Evolutionary conservation across 2,329 filamentous ascomycete species (phyloP).

Genomic region (Exophiala bonariae): DNA sequence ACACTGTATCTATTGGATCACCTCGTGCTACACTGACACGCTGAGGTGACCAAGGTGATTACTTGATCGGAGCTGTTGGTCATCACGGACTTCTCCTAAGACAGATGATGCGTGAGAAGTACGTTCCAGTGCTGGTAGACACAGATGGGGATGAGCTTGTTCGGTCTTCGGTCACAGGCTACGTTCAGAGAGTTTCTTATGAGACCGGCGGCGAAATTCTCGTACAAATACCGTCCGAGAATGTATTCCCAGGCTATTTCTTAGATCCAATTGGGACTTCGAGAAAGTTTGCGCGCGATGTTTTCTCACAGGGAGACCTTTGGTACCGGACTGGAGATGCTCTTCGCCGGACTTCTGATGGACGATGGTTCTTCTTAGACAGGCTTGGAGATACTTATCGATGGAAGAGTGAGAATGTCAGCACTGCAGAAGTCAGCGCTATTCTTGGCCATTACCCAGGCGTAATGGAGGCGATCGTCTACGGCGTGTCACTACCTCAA

Average conservation of each 20-base stretch:
- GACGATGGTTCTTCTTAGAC: conserved; percentile 75
- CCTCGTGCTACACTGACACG: too few species aligned
- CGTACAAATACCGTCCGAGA: background rate
- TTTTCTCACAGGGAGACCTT: conserved; percentile 71
- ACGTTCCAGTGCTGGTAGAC: background rate
- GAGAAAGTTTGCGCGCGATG: conserved; percentile 71
- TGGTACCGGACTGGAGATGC: conserved; percentile 86
- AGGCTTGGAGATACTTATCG: conserved; percentile 54
- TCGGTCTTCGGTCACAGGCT: background rate
- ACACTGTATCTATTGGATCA: too few species aligned
- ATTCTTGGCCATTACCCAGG: conserved; percentile 64
- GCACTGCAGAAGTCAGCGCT: conserved; percentile 74
- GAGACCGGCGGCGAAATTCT: background rate
- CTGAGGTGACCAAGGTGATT: too few species aligned
- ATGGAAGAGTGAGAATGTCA: conserved; percentile 75
- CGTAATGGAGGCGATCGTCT: conserved; percentile 78
- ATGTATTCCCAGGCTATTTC: conserved; percentile 75
- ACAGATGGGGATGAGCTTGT: background rate
- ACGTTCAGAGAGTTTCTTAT: background rate
- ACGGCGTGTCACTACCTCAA: conserved; percentile 73
- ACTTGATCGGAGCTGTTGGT: background rate
- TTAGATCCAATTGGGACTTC: conserved; percentile 68
- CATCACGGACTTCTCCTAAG: background rate
- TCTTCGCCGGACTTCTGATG: conserved; percentile 67
- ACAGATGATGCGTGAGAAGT: background rate